Conservation (phyloP, 75 land plant species). For the Ceratopteris richardii region DNA sequence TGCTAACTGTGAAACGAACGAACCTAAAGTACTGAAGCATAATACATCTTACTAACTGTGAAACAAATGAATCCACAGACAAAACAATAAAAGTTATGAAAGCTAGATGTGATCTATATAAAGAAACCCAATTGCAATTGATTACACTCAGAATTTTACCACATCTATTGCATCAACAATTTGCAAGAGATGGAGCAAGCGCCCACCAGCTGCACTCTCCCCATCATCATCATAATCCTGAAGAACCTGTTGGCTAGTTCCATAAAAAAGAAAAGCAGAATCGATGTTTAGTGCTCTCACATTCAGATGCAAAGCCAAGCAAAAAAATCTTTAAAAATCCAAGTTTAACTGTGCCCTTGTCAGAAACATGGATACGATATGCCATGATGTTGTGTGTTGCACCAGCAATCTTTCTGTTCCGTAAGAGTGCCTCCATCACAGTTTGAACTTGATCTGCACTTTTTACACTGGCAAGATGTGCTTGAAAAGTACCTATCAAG, state of each 20-base stretch:
- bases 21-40: too few relatives aligned
- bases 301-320: neutral
- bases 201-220: conserved; percentile 42
- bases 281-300: neutral
- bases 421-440: conserved; percentile 30
- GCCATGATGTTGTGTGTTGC: conserved; percentile 51
- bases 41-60: too few relatives aligned
- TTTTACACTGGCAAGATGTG: conserved; percentile 27
- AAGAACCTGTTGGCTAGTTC: conserved; percentile 24
- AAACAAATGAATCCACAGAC: too few relatives aligned
- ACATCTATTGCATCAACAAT: conserved; percentile 36
- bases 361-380: conserved; percentile 25
- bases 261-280: neutral
- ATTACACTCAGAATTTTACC: conserved; percentile 8
- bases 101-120: too few relatives aligned
- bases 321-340: neutral
- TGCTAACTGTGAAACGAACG: too few relatives aligned
- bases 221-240: conserved; percentile 53
- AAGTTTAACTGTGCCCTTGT: conserved; percentile 23
- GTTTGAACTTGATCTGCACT: conserved; percentile 23
- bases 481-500: conserved; percentile 33
- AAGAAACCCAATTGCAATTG: too few relatives aligned
- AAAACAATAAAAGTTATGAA: too few relatives aligned
- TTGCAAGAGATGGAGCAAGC: conserved; percentile 38
- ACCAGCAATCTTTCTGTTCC: conserved; percentile 40